Conservation (phyloP, 2,329 filamentous ascomycete species). For the Alternaria brassicicola region DNA sequence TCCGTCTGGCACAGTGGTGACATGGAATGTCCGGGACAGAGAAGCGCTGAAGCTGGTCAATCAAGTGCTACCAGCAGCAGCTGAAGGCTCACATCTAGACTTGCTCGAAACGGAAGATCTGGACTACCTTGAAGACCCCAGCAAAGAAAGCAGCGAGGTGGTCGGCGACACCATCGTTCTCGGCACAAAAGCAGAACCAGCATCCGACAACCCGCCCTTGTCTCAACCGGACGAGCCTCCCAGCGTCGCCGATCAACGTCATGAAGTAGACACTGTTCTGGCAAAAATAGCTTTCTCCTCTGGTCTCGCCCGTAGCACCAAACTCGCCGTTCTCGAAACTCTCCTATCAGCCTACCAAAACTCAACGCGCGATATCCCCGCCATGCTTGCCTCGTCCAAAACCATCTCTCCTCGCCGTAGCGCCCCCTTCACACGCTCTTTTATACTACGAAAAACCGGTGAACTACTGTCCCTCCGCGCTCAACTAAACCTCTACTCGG, state of each 20-base stretch:
- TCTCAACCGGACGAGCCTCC: slow-evolving; percentile 50
- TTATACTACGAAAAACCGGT: slow-evolving; percentile 92
- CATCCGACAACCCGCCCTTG: slow-evolving; percentile 8
- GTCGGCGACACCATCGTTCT: slow-evolving; percentile 88
- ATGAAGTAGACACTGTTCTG: slow-evolving; percentile 67
- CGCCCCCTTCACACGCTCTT: slow-evolving; percentile 66
- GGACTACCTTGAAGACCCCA: slow-evolving; percentile 79
- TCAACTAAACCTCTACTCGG: slow-evolving; percentile 94
- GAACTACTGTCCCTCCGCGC: slow-evolving; percentile 88
- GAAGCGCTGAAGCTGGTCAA: slow-evolving; percentile 64
- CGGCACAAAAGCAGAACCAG: slow-evolving; percentile 67
- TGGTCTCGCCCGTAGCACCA: slow-evolving; percentile 88
- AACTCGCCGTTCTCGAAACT: slow-evolving; percentile 88
- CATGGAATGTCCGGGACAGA: slow-evolving; percentile 83
- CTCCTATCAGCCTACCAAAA: slow-evolving; percentile 84
- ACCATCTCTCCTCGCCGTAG: slow-evolving; percentile 43
- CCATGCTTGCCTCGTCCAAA: slow-evolving; percentile 72
- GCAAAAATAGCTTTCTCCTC: slow-evolving; percentile 98
- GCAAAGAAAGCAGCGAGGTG: slow-evolving; percentile 75
- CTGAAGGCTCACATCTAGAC: slow-evolving; percentile 73
- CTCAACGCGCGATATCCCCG: slow-evolving; percentile 81
- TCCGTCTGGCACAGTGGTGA: slow-evolving; percentile 89
- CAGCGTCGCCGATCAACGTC: slow-evolving; percentile 42
- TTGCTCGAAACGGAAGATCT: slow-evolving; percentile 86
- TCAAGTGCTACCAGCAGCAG: slow-evolving; percentile 74